Evolutionary conservation across 192 early-diverging fungal species (phyloP).

Genomic region (Rhizoclosmatium sp.): DNA sequence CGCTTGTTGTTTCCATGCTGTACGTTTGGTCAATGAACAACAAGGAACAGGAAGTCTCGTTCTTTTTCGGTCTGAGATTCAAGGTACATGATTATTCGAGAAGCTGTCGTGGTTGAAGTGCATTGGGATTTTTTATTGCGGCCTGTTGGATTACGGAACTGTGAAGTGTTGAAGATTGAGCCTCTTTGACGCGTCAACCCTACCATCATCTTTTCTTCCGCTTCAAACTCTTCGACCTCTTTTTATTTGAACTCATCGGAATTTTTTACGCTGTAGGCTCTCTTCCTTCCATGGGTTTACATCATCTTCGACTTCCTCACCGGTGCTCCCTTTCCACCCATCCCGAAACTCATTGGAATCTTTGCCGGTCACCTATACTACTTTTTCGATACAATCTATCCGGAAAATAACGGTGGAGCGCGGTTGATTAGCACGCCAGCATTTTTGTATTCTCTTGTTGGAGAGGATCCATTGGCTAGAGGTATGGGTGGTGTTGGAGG

Average conservation of each 20-base stretch:
- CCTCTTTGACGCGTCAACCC: neutral
- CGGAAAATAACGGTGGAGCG: conserved; percentile 64
- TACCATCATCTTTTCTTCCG: conserved; percentile 39
- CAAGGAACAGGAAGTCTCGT: conserved; percentile 62
- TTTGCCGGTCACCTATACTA: conserved; percentile 76
- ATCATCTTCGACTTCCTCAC: conserved; percentile 62
- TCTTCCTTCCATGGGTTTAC: conserved; percentile 81
- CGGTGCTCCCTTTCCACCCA: conserved; percentile 50
- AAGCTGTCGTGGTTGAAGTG: neutral
- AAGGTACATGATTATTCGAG: conserved; percentile 38
- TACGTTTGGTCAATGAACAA: conserved; percentile 81
- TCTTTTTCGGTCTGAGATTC: conserved; percentile 79
- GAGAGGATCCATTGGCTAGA: conserved; percentile 16
- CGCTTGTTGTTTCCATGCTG: conserved; percentile 67
- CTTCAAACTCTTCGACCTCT: too few species aligned
- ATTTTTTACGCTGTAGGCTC: conserved; percentile 3
- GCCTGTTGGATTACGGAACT: neutral
- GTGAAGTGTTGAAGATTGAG: neutral
- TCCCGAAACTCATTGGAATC: conserved; percentile 70
- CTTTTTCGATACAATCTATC: conserved; percentile 74
- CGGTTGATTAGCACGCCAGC: conserved; percentile 73
- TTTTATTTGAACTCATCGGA: too few species aligned
- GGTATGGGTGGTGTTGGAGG: conserved; percentile 35
- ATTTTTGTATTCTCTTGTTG: conserved; percentile 43
- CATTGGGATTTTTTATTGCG: neutral